phyloP scores from a whole-genome alignment of 1,139 yeast species.

The Nadsonia commutata region DNA sequence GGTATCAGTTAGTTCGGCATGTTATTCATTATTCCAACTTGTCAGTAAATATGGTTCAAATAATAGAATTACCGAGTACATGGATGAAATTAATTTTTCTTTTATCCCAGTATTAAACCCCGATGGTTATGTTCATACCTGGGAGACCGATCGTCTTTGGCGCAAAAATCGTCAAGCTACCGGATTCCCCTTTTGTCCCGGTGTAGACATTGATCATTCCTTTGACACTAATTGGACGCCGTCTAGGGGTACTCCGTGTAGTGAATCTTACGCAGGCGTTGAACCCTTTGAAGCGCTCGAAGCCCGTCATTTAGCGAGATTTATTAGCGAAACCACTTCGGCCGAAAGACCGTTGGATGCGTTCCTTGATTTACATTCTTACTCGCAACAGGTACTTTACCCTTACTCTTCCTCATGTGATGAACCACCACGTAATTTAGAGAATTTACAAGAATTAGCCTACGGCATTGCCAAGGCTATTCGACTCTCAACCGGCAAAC shows the following conservation, averaged over 20 bases:
- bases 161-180: conserved; percentile 77
- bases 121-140: conserved; percentile 76
- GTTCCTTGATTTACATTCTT: conserved; percentile 70
- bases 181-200: conserved; percentile 49
- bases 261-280: conserved; percentile 72
- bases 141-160: conserved; percentile 76
- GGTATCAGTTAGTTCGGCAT: conserved; percentile 61
- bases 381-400: conserved; percentile 67
- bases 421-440: conserved; percentile 60
- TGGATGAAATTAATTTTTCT: conserved; percentile 47
- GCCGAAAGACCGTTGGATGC: conserved; percentile 30
- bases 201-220: conserved; percentile 79
- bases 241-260: conserved; percentile 58
- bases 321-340: conserved; percentile 37
- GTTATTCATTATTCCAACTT: conserved; percentile 45
- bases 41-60: conserved; percentile 37
- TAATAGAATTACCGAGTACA: conserved; percentile 10
- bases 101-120: conserved; percentile 79
- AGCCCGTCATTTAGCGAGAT: conserved; percentile 46
- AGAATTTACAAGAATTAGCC: conserved; percentile 64
- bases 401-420: conserved; percentile 75
- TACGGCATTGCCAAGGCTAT: conserved; percentile 68
- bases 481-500: conserved; percentile 44
- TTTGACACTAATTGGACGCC: conserved; percentile 54
- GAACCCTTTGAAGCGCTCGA: conserved; percentile 66